Evolutionary conservation across 2,329 filamentous ascomycete species (phyloP).

Genomic region (Mariannaea elegans): DNA sequence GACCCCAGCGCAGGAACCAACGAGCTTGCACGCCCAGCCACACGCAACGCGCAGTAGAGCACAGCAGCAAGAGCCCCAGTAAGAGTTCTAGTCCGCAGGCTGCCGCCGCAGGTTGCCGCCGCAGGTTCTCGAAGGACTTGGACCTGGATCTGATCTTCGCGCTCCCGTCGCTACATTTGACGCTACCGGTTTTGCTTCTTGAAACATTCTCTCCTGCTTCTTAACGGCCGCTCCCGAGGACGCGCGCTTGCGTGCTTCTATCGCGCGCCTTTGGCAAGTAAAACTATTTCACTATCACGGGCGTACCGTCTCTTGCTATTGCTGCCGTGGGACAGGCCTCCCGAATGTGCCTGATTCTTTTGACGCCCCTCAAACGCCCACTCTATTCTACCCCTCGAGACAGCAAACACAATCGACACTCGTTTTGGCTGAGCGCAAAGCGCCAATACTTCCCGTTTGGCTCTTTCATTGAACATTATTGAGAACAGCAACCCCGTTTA

Average conservation of each 20-base stretch:
- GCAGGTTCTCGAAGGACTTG: constrained; percentile 16
- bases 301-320: not conserved
- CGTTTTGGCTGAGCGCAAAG: constrained; percentile 23
- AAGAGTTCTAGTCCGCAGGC: constrained; percentile 7
- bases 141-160: constrained; percentile 22
- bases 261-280: constrained; percentile 26
- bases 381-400: constrained; percentile 18
- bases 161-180: constrained; percentile 19
- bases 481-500: constrained; percentile 8
- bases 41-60: constrained; percentile 21
- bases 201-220: constrained; percentile 29
- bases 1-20: constrained; percentile 22
- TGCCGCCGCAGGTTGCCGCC: constrained; percentile 18
- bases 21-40: constrained; percentile 22
- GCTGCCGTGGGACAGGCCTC: constrained; percentile 18
- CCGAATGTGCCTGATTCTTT: constrained; percentile 9
- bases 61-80: constrained; percentile 3
- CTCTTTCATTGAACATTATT: not conserved
- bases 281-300: constrained; percentile 15
- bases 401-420: constrained; percentile 18
- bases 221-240: constrained; percentile 24
- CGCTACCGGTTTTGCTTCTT: constrained; percentile 30
- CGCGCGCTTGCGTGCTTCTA: constrained; percentile 30
- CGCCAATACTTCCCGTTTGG: constrained; percentile 9
- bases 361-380: constrained; percentile 14